These are phyloP conservation scores for sunflower (Helianthus annuus) DNA, from an alignment of 129 eudicot genomes.

Conservation along the genomic window HanXRQr2.0-SUNRISE NC_035439.2:149320633-149321132, in stretches of 20 bases:
- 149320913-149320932: constrained; percentile 93
- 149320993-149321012: constrained; percentile 44
- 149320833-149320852: constrained; percentile 15
- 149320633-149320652: no score
- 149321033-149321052: not conserved
- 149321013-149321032: no score
- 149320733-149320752: constrained; percentile 98
- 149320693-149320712: constrained; percentile 71
- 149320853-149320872: constrained; percentile 66
- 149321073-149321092: no score
- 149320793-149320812: constrained; percentile 8
- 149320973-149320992: constrained; percentile 98
- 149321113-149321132: no score
- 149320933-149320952: constrained; percentile 90
- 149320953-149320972: constrained; percentile 98
- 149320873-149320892: constrained; percentile 95
- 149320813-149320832: not conserved
- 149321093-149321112: no score
- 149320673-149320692: no score
- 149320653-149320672: no score
- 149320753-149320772: constrained; percentile 87
- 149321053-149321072: no score
- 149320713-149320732: constrained; percentile 96
- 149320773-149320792: constrained; percentile 82
- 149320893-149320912: constrained; percentile 99